Evolutionary conservation across 176 grass and related monocot species (phyloP).

Genomic region (Aegilops bicornis): DNA sequence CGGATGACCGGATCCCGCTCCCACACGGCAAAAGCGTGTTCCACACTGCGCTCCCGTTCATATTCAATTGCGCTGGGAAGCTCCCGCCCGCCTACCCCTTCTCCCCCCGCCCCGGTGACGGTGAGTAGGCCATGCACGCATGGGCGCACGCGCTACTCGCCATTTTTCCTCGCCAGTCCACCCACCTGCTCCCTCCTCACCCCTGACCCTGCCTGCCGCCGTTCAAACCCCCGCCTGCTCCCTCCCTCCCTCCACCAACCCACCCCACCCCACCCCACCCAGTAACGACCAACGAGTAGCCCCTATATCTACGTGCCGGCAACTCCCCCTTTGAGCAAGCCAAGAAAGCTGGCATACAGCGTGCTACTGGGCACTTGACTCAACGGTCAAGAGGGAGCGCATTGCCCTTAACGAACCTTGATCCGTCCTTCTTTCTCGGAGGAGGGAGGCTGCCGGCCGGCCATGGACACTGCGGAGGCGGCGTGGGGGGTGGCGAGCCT

Average conservation of each 20-base stretch:
- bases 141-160: too few relatives aligned
- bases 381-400: not conserved
- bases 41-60: not conserved
- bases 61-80: too few relatives aligned
- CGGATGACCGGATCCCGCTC: not conserved
- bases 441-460: not conserved
- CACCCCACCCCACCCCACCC: too few relatives aligned
- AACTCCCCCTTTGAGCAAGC: not conserved
- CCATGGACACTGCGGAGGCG: slow-evolving; percentile 25
- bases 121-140: too few relatives aligned
- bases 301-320: not conserved
- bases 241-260: not conserved
- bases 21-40: not conserved
- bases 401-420: not conserved
- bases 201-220: too few relatives aligned
- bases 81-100: not conserved
- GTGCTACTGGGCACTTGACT: not conserved
- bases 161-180: too few relatives aligned
- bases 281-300: too few relatives aligned
- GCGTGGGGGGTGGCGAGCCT: slow-evolving; percentile 45
- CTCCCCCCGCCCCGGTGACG: not conserved
- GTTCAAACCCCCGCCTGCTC: too few relatives aligned
- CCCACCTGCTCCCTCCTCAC: too few relatives aligned
- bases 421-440: not conserved
- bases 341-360: not conserved